Base-by-base conservation (phyloP, 257 asterid genomes). In the Vinca minor region DNA sequence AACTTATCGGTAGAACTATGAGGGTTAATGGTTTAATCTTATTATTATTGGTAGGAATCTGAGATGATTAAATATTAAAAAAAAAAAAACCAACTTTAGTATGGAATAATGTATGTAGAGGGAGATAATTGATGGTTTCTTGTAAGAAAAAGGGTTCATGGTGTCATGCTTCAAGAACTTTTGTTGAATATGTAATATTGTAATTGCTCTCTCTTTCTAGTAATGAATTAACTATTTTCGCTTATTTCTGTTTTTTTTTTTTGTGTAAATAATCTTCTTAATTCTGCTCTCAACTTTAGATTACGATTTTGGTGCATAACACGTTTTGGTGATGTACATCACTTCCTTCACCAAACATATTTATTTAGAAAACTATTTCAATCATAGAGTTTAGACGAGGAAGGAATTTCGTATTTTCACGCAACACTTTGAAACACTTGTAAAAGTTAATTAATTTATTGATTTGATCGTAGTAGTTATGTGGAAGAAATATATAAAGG, bases 81-180 rank as follows among this genome's bases (percentile, higher is more conserved):
- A n/a, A n/a, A 21, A 11, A 35, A 59, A 6, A 25, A 57, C 14
- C 42, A 59, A 12, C 13, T 34, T 21, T 63, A 63, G 23, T 55
- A 55, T 50, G 76, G 57, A 69, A 74, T 75, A 59, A 42, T 49
- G n/a, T n/a, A n/a, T n/a, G 29, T 69, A 38, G 49, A 45, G 75
- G 54, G 66, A 59, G 45, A 28, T 68, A 34, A 34, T 34, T 6
- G 56, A 62, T 73, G 46, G 36, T 66, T 8, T n/a, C 67, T 29
- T 41, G 57, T 71, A 50, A 52, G 63, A 67, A 76, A 25, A 47
- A 69, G 31, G 20, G 14, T 63, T 64, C 66, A 52, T 26, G 25
- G 5, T 1, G 47, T 52, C 59, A 68, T 47, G 55, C 68, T 58
- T 65, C 53, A 44, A 29, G 68, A 69, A 74, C 76, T 70, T 52